Evolutionary conservation across 164 flowering plant genomes (phyloP), one percentile per base, ranked within the genome.

Genomic region (Umbilicus rupestris): DNA sequence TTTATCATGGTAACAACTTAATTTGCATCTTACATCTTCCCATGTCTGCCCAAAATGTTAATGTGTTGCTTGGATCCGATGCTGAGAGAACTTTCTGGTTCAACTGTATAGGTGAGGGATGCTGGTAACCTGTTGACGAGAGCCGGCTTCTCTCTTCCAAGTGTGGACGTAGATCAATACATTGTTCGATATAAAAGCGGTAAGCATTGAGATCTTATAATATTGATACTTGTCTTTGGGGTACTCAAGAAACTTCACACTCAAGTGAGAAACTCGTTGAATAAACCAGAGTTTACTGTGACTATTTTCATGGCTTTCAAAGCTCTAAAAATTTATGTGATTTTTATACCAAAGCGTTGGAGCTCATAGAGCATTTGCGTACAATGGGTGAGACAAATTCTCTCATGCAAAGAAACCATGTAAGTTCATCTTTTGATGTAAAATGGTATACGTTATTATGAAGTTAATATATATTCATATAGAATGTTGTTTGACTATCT

Each of bases 331-430:
- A 49, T 28, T 45, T 20, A 57, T 55, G 26, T 7, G 7, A 24
- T 31, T 45, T 57, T 44, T 39, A 49, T 55, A n/a, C 66, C 74
- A 68, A 64, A 92, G 97, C 98, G 62, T 58, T 94, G 85, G 96
- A 94, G 66, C 78, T 94, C 72, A 85, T 89, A 73, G 95, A 91
- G 63, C 98, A 94, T 80, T 81, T 91, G 67, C 96, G 98, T 45
- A 70, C 91, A 57, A 94, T 91, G 97, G 97, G 97, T 35, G 98
- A 94, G 77, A 86, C 96, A 10, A 94, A 89, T 83, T 92, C 95
- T 57, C 88, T 94, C 68, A 37, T 84, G n/a, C 90, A 91, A 47
- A 84, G 91, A 73, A 85, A 71, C 72, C 77, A 70, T 26, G 97
- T 84, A 70, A 74, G 83, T 29, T 17, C 6, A 67, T 65, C 42